Percentiles rank a stretch among this genome's conserved stretches.
Evolutionary conservation across 2,329 filamentous ascomycete species (phyloP).

Genomic region (Calonectria honghensis): DNA sequence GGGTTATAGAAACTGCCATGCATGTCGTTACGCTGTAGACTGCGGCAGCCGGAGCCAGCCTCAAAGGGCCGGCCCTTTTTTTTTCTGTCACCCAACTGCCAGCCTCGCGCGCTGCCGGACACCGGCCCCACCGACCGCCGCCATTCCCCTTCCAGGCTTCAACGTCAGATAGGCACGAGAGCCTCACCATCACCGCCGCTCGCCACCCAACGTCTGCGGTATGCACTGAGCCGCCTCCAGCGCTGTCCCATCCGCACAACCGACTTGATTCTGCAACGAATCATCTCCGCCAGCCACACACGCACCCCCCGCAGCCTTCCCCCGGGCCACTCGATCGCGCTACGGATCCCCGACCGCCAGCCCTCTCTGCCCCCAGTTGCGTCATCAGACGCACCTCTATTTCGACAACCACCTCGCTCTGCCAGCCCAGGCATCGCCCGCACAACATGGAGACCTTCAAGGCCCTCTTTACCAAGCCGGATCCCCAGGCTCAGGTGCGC

Average conservation of each 20-base stretch:
- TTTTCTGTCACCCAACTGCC: neutral
- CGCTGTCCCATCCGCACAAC: constrained; percentile 21
- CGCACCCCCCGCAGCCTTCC: neutral
- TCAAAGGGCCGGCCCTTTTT: neutral
- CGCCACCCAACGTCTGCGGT: constrained; percentile 47
- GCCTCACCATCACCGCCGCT: constrained; percentile 54
- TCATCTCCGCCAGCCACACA: neutral
- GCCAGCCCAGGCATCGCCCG: constrained; percentile 46
- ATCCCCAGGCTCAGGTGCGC: constrained; percentile 92
- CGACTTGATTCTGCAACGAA: neutral
- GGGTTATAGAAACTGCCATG: neutral
- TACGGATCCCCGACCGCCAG: constrained; percentile 32
- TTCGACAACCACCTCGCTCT: constrained; percentile 32
- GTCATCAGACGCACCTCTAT: constrained; percentile 50
- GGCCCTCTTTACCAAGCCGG: constrained; percentile 91
- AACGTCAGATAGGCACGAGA: constrained; percentile 34
- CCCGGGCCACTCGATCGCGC: constrained; percentile 5
- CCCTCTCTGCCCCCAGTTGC: constrained; percentile 46
- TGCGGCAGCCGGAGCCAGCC: neutral
- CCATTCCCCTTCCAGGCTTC: constrained; percentile 24
- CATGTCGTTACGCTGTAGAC: neutral
- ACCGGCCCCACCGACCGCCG: constrained; percentile 33
- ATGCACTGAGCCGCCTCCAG: constrained; percentile 32
- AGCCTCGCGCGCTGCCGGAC: neutral
- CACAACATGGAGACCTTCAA: constrained; percentile 88